These are phyloP conservation scores for Trichoderma pleuroti DNA, from an alignment of 2,329 filamentous ascomycete genomes.

Conservation along the genomic window DNA sequence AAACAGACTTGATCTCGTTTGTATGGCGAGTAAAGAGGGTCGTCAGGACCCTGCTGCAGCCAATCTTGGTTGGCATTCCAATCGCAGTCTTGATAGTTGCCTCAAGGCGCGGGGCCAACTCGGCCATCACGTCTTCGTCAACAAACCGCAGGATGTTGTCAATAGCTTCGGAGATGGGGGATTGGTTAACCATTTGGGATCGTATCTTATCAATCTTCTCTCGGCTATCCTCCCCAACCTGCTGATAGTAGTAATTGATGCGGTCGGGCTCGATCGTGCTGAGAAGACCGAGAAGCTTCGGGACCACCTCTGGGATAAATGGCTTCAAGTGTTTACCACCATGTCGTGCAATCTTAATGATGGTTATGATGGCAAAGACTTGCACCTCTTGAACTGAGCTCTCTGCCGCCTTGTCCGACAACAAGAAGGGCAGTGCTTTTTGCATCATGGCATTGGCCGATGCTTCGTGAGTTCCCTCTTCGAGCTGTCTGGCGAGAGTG, in stretches of 20 bases:
- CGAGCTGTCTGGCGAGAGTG: slow-evolving; percentile 78
- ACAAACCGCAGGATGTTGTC: slow-evolving; percentile 82
- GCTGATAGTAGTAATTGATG: slow-evolving; percentile 89
- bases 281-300: slow-evolving; percentile 74
- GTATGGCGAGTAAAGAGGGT: slow-evolving; percentile 79
- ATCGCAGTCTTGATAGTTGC: slow-evolving; percentile 79
- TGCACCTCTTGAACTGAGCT: slow-evolving; percentile 86
- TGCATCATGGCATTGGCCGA: slow-evolving; percentile 76
- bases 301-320: slow-evolving; percentile 77
- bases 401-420: slow-evolving; percentile 85
- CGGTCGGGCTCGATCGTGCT: slow-evolving; percentile 86
- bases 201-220: slow-evolving; percentile 88
- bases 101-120: slow-evolving; percentile 69
- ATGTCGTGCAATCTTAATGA: slow-evolving; percentile 87
- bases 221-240: slow-evolving; percentile 79
- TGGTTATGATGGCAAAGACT: slow-evolving; percentile 73
- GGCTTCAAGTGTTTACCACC: slow-evolving; percentile 73
- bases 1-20: slow-evolving; percentile 70
- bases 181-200: slow-evolving; percentile 75
- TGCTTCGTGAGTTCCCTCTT: slow-evolving; percentile 68
- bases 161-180: slow-evolving; percentile 88
- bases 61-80: slow-evolving; percentile 90
- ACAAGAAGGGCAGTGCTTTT: slow-evolving; percentile 82
- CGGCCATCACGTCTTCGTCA: slow-evolving; percentile 72
- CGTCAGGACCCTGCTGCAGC: slow-evolving; percentile 78